A percentile compares a stretch with the other conserved stretches of the same genome.
phyloP scores from a whole-genome alignment of 805 yeast genomes.

The Diddensiella transvaalensis region DNA sequence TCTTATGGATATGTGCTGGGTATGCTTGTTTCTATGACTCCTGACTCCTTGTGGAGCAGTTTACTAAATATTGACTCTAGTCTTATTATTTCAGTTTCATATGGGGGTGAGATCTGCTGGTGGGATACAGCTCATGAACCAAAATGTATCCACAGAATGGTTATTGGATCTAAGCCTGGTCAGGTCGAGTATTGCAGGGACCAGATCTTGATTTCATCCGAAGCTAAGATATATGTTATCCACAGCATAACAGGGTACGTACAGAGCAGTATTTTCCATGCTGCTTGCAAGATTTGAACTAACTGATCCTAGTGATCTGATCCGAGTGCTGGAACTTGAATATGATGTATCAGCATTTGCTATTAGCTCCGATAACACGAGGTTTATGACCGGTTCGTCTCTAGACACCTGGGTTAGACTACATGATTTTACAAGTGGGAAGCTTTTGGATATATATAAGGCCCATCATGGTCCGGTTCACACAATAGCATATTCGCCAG shows the following conservation, averaged over 20 bases:
- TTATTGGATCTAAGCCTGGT: slow-evolving; percentile 15
- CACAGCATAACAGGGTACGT: slow-evolving; percentile 18
- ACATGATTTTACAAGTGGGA: slow-evolving; percentile 59
- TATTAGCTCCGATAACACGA: slow-evolving; percentile 19
- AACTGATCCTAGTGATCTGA: slow-evolving; percentile 3
- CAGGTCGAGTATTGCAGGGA: slow-evolving; percentile 26
- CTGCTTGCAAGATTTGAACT: background rate
- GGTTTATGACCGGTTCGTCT: slow-evolving; percentile 29
- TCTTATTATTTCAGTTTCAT: slow-evolving; percentile 23
- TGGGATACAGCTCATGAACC: slow-evolving; percentile 26
- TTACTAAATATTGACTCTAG: slow-evolving; percentile 1
- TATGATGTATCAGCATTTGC: slow-evolving; percentile 29
- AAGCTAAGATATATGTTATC: slow-evolving; percentile 22
- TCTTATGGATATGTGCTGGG: slow-evolving; percentile 24
- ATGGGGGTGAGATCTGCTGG: slow-evolving; percentile 27
- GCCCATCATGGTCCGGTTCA: slow-evolving; percentile 98
- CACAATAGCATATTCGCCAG: slow-evolving; percentile 82
- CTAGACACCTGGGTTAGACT: slow-evolving; percentile 33
- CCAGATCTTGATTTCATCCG: slow-evolving; percentile 26
- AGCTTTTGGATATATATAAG: slow-evolving; percentile 77
- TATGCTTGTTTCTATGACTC: background rate
- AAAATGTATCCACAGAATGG: slow-evolving; percentile 5
- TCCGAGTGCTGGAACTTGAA: slow-evolving; percentile 22
- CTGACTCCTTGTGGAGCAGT: background rate
- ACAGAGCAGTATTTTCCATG: background rate